Percentiles rank a stretch among this genome's conserved stretches.
Evolutionary conservation across 148 eudicot genomes (phyloP).

Genomic region (Silene conica): DNA sequence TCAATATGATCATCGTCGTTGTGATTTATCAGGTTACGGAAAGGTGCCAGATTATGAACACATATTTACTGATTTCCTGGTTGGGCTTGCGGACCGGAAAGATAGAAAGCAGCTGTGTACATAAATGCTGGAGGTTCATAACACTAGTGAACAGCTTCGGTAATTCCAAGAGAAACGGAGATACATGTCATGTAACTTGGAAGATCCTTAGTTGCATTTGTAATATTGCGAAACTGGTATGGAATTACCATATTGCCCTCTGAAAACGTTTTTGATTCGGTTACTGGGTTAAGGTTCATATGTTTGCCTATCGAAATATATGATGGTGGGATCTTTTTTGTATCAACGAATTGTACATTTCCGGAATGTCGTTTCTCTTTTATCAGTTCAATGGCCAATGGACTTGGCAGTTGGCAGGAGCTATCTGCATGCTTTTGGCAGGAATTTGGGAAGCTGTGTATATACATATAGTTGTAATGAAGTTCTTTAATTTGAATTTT

Average conservation of each 20-base stretch:
- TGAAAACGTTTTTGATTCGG: constrained; percentile 14
- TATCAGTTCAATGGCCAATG: not conserved
- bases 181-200: not conserved
- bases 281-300: constrained; percentile 5
- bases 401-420: constrained; percentile 21
- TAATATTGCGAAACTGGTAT: constrained; percentile 17
- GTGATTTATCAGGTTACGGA: constrained; percentile 53
- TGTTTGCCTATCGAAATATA: constrained; percentile 26
- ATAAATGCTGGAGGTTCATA: constrained; percentile 9
- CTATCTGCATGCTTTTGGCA: too few relatives aligned
- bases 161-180: constrained; percentile 3
- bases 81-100: constrained; percentile 40
- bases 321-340: constrained; percentile 11
- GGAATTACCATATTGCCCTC: constrained; percentile 6
- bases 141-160: constrained; percentile 17
- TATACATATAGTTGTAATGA: too few relatives aligned
- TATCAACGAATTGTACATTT: constrained; percentile 1
- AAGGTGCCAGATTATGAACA: constrained; percentile 80
- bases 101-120: constrained; percentile 33
- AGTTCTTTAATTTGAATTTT: too few relatives aligned
- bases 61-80: constrained; percentile 67
- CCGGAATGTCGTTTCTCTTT: constrained; percentile 1
- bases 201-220: constrained; percentile 8
- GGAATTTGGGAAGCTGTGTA: too few relatives aligned
- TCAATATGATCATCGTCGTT: not conserved